Base-by-base conservation (phyloP, 2,329 filamentous ascomycete species). In the Ophiocordyceps camponoti-rufipedis region DNA sequence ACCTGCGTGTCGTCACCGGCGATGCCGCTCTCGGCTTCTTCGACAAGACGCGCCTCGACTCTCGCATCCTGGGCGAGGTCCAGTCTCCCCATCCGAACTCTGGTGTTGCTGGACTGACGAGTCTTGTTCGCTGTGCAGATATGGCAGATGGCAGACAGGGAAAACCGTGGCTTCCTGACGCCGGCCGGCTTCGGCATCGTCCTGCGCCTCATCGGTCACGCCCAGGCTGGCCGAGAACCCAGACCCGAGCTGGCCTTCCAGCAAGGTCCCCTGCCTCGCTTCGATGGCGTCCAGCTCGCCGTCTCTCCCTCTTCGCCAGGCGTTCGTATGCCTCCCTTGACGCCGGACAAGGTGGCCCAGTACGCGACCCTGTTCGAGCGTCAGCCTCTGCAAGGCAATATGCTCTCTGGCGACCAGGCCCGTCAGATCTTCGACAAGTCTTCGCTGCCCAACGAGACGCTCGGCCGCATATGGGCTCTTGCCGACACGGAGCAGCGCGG, bases 11-110 rank as follows among this genome's bases (percentile, higher is more conserved):
- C 51, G 85, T 98, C 32, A 95, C 91, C 16, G 91, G 91, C 63
- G 91, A 98, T 64, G 75, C 93, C 49, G 91, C 91, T 48, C 88
- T 98, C 62, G 85, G 87, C 61, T 96, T 98, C 70, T 98, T 98
- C 60, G 88, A 96, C 65, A 91, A 91, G 71, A 96, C 91, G 42
- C 81, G 84, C 54, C 72, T 98, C 43, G 79, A 89, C 49, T 85
- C 88, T 45, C 79, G 85, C 50, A 73, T 91, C 43, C 72, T 98
- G 48, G 91, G 89, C 63, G 81, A 94, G 76, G 85, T 89, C 66
- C 54, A 77, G 69, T 14, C 5, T 16, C 42, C 40, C 28, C 35
- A 8, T 28, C 13, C 5, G 4, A 39, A 19, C 4, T 12, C 35
- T 32, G 9, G 8, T 39, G n/a, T 18, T 39, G 6, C 16, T n/a